These are phyloP conservation scores for Achaetomiella virescens DNA, from an alignment of 495 filamentous ascomycete genomes.

Conservation along the genomic window DNA sequence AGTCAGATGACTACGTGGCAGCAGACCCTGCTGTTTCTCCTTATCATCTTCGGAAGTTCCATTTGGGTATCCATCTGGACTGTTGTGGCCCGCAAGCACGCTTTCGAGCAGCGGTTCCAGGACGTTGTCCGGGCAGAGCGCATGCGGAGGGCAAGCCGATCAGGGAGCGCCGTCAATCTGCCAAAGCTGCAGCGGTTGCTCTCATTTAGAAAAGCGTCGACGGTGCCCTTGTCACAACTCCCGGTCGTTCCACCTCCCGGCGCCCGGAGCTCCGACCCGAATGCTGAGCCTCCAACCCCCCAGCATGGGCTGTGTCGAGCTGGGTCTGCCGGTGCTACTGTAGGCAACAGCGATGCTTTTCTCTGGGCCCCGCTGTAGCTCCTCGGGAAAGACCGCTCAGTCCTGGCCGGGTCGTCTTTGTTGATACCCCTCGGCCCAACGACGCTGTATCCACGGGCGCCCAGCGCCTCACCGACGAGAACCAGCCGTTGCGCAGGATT, in stretches of 20 bases:
- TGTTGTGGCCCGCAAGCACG: conserved; percentile 58
- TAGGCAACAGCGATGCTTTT: neutral
- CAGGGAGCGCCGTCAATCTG: conserved; percentile 7
- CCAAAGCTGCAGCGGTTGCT: conserved; percentile 9
- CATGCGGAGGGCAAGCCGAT: conserved; percentile 18
- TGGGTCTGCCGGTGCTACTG: neutral
- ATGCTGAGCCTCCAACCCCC: neutral
- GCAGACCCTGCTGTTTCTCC: conserved; percentile 64
- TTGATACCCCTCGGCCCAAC: conserved; percentile 10
- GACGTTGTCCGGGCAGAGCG: conserved; percentile 49
- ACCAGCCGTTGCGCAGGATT: conserved; percentile 7
- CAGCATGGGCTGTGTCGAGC: neutral
- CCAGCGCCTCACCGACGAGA: neutral
- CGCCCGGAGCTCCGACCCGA: neutral
- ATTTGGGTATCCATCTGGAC: conserved; percentile 61
- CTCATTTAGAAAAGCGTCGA: conserved; percentile 13
- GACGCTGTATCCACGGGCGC: conserved; percentile 6
- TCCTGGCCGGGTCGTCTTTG: conserved; percentile 24
- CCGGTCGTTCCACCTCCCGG: neutral
- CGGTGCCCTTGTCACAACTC: neutral
- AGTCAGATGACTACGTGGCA: conserved; percentile 73
- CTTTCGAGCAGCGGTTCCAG: conserved; percentile 63
- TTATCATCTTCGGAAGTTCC: conserved; percentile 66
- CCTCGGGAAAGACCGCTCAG: neutral
- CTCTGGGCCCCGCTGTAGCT: neutral